Conservation (phyloP, 306 rosid genomes). For the Astragalus membranaceus region DNA sequence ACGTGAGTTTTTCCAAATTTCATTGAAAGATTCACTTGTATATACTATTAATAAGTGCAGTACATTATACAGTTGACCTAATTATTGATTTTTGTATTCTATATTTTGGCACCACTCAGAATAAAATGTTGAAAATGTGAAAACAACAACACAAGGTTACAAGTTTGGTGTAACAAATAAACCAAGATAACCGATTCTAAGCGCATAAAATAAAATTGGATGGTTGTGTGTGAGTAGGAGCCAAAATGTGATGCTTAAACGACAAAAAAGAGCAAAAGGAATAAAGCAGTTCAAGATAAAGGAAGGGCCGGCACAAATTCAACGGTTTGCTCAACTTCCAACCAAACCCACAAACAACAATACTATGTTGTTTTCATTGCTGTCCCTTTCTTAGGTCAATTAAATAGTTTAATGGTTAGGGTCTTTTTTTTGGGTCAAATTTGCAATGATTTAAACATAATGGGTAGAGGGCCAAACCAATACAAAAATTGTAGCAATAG, state of each 20-base stretch:
- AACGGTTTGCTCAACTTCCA: constrained; percentile 21
- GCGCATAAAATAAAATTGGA: not conserved
- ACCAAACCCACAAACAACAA: constrained; percentile 3
- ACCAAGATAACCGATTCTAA: not conserved
- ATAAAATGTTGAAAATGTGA: not conserved
- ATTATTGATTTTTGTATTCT: constrained; percentile 1
- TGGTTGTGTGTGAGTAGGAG: constrained; percentile 1
- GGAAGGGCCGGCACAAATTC: constrained; percentile 14
- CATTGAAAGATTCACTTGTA: not conserved
- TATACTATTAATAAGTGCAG: not conserved
- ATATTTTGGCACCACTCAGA: not conserved
- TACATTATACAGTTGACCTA: constrained; percentile 9
- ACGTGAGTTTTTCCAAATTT: not conserved
- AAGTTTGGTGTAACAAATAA: constrained; percentile 11
- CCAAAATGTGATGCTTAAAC: not conserved
- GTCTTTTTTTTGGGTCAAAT: too few relatives aligned
- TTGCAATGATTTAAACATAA: too few relatives aligned
- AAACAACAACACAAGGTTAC: not conserved
- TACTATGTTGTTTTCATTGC: constrained; percentile 8
- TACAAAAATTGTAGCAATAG: too few relatives aligned
- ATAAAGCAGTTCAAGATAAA: not conserved
- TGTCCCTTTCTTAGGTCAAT: constrained; percentile 10
- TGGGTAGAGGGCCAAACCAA: too few relatives aligned
- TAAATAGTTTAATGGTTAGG: not conserved
- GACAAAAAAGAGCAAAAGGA: not conserved